These are phyloP conservation scores for Leccinum subtestaceum DNA, from an alignment of 768 basidiomycete genomes.

Conservation along the genomic window DNA sequence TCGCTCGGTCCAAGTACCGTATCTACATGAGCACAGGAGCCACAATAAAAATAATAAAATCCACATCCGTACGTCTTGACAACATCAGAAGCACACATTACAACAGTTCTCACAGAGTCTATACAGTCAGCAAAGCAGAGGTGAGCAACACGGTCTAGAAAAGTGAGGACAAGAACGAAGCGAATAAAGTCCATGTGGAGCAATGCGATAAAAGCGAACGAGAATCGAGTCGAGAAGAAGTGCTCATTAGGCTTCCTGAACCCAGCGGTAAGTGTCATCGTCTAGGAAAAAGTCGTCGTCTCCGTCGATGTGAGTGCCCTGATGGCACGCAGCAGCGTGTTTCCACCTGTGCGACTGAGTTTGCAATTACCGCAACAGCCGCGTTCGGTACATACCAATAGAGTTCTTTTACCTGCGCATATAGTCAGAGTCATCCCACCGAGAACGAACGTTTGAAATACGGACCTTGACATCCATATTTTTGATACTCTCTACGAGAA, in stretches of 20 bases:
- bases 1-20: no score
- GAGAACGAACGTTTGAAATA: background rate
- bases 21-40: no score
- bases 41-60: background rate
- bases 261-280: constrained; percentile 42
- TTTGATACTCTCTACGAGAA: constrained; percentile 70
- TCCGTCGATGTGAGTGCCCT: constrained; percentile 50
- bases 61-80: background rate
- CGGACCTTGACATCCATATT: constrained; percentile 67
- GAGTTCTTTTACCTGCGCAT: constrained; percentile 61
- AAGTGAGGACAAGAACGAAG: constrained; percentile 5
- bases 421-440: background rate
- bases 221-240: background rate
- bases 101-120: constrained; percentile 3
- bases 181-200: constrained; percentile 9
- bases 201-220: background rate
- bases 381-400: constrained; percentile 57
- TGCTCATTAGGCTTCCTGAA: constrained; percentile 16
- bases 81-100: background rate
- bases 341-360: constrained; percentile 59
- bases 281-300: constrained; percentile 57
- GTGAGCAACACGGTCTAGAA: constrained; percentile 12
- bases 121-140: constrained; percentile 14
- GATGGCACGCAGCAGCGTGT: constrained; percentile 77
- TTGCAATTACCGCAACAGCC: background rate